These are phyloP conservation scores for Amauroascus niger DNA, from an alignment of 2,329 filamentous ascomycete genomes.

Conservation along the genomic window DNA sequence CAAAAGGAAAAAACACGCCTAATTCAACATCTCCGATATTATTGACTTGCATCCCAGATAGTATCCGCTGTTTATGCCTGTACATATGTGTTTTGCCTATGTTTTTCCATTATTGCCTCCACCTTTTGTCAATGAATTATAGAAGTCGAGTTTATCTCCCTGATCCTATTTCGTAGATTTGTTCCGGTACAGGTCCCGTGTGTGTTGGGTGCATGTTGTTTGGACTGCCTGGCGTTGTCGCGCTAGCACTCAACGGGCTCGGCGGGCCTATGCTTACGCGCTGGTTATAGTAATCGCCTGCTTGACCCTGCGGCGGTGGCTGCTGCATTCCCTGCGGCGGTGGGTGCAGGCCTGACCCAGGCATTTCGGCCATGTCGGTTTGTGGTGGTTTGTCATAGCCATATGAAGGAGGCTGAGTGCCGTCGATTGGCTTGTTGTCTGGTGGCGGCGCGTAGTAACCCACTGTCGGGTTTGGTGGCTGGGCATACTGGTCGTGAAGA, in stretches of 20 bases:
- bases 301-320: not conserved
- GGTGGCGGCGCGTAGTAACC: conserved; percentile 17
- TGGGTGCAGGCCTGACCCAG: conserved; percentile 7
- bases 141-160: not conserved
- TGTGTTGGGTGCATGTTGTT: conserved; percentile 14
- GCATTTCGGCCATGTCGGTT: conserved; percentile 14
- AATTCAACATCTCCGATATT: no score
- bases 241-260: conserved; percentile 3
- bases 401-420: conserved; percentile 11
- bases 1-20: no score
- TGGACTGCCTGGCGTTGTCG: conserved; percentile 4
- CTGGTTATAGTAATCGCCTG: conserved; percentile 14
- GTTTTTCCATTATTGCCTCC: not conserved
- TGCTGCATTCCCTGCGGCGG: conserved; percentile 1
- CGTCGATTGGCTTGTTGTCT: conserved; percentile 10
- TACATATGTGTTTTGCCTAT: not conserved
- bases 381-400: conserved; percentile 12
- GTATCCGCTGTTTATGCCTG: not conserved
- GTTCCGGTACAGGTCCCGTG: conserved; percentile 16
- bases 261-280: conserved; percentile 9
- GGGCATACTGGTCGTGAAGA: conserved; percentile 1
- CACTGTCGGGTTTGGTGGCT: conserved; percentile 1
- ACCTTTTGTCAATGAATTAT: no score
- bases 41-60: no score
- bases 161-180: conserved; percentile 17